Conservation (phyloP, 2,329 filamentous ascomycete genomes). For the Penicillium sp. region DNA sequence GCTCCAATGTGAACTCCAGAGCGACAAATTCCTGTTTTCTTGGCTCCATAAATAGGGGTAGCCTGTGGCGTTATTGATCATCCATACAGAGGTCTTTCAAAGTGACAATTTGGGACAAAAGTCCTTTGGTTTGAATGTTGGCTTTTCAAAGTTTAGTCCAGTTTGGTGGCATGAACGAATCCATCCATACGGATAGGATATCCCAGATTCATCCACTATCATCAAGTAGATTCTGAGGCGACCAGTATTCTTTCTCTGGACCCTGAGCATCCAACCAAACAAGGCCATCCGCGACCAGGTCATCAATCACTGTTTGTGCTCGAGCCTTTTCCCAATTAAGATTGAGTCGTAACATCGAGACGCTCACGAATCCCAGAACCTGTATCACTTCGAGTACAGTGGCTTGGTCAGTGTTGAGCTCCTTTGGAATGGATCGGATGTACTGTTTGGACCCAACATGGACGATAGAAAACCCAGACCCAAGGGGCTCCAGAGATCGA, state of each 20-base stretch:
- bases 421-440: slow-evolving; percentile 89
- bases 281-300: slow-evolving; percentile 82
- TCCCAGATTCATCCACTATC: slow-evolving; percentile 37
- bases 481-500: slow-evolving; percentile 79
- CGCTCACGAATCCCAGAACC: slow-evolving; percentile 82
- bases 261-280: slow-evolving; percentile 91
- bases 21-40: background rate
- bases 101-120: background rate
- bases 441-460: slow-evolving; percentile 81
- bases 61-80: background rate
- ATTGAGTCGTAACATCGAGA: slow-evolving; percentile 85
- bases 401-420: slow-evolving; percentile 91
- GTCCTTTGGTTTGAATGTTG: background rate
- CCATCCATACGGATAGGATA: background rate
- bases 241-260: slow-evolving; percentile 90
- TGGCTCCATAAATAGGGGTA: background rate
- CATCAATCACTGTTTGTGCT: slow-evolving; percentile 85
- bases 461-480: slow-evolving; percentile 82
- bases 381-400: slow-evolving; percentile 89
- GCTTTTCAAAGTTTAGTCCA: background rate
- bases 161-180: background rate
- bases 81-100: background rate
- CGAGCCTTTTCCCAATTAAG: slow-evolving; percentile 80
- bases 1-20: background rate
- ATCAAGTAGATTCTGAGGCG: slow-evolving; percentile 46